A percentile compares a stretch with the other conserved stretches of the same genome.
phyloP scores from a whole-genome alignment of 78 protist genomes.

The Andalucia godoyi region DNA sequence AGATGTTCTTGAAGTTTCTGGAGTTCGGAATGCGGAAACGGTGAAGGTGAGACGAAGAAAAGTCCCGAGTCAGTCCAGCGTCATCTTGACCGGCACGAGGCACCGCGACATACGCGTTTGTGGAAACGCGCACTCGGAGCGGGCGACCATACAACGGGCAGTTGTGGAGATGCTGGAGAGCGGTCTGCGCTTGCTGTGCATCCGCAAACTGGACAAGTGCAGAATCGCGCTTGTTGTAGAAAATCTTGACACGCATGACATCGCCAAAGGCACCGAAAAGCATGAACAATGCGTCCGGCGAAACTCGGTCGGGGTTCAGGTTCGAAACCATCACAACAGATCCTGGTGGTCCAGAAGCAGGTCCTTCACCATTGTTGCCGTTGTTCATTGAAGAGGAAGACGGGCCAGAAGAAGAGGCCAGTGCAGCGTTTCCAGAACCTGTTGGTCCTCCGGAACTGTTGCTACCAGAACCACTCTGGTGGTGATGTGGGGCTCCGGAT shows the following conservation, averaged over 20 bases:
- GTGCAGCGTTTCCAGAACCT: too few species aligned
- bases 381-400: too few species aligned
- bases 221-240: constrained; percentile 50
- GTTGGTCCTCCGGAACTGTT: too few species aligned
- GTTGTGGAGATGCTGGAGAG: neutral
- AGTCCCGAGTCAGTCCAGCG: neutral
- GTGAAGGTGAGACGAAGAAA: neutral
- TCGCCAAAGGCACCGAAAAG: constrained; percentile 67
- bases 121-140: neutral
- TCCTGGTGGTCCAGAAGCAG: too few species aligned
- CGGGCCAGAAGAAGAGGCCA: too few species aligned
- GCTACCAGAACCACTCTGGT: too few species aligned
- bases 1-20: constrained; percentile 2
- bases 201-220: constrained; percentile 53
- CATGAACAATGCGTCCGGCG: constrained; percentile 54
- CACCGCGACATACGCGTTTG: neutral
- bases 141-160: neutral
- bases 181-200: constrained; percentile 38
- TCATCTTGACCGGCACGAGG: neutral
- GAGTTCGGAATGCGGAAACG: constrained; percentile 5
- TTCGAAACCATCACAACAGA: neutral
- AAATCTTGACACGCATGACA: constrained; percentile 57
- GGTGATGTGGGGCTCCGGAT: too few species aligned
- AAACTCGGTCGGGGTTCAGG: constrained; percentile 3
- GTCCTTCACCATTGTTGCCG: too few species aligned